These are phyloP conservation scores for Tremellales sp. DNA, from an alignment of 1,284 basidiomycete species.

Conservation along the genomic window DNA sequence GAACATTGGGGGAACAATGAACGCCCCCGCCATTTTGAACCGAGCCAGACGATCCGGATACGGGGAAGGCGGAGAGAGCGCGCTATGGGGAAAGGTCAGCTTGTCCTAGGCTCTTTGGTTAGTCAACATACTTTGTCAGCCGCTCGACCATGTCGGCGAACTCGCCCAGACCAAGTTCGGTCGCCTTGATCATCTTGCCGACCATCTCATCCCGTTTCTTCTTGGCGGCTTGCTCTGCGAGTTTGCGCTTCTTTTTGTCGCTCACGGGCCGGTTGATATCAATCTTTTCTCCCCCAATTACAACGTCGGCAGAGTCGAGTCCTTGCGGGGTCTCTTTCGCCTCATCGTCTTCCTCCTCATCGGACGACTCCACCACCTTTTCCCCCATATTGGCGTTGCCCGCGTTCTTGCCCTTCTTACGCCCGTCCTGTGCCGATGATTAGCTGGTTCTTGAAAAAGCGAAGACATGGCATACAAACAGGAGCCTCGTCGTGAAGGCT, in stretches of 20 bases:
- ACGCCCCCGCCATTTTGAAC: conserved; percentile 46
- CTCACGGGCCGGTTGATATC: conserved; percentile 24
- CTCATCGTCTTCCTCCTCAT: conserved; percentile 20
- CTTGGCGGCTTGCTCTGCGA: conserved; percentile 45
- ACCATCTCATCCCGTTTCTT: conserved; percentile 48
- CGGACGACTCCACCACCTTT: conserved; percentile 28
- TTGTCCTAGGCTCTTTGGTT: conserved; percentile 2
- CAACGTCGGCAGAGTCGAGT: conserved; percentile 32
- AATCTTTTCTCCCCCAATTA: conserved; percentile 30
- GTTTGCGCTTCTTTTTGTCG: conserved; percentile 43
- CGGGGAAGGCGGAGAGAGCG: conserved; percentile 43
- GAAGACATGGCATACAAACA: conserved; percentile 38
- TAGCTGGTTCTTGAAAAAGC: neutral
- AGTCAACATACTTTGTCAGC: conserved; percentile 45
- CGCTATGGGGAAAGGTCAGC: conserved; percentile 20
- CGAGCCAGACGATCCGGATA: conserved; percentile 48
- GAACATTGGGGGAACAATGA: conserved; percentile 46
- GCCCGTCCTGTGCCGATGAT: conserved; percentile 23
- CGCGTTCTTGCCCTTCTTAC: conserved; percentile 37
- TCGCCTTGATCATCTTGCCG: conserved; percentile 44
- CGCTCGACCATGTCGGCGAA: conserved; percentile 48
- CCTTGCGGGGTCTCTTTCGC: conserved; percentile 29
- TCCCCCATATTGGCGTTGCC: conserved; percentile 48
- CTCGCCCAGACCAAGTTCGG: conserved; percentile 45
- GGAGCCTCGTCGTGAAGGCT: conserved; percentile 44